A percentile compares a stretch with the other conserved stretches of the same genome.
phyloP scores from a whole-genome alignment of 1,284 basidiomycete species.

The Cryptococcus sp. region DNA sequence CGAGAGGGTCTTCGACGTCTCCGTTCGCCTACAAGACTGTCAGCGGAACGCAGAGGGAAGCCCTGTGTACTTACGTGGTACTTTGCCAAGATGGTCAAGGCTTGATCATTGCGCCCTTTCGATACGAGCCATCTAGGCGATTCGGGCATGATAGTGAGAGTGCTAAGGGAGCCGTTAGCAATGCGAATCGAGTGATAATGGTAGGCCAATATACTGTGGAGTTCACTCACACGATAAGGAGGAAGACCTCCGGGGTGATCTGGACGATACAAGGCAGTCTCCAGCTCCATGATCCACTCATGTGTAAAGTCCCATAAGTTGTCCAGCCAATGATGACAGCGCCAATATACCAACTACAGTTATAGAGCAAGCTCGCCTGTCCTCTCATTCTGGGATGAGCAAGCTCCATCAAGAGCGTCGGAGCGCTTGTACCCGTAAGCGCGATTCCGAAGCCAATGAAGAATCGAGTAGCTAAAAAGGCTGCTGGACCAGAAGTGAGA shows the following conservation, averaged over 20 bases:
- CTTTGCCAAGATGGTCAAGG: conserved; percentile 27
- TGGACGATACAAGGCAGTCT: conserved; percentile 20
- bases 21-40: conserved; percentile 18
- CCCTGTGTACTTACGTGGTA: conserved; percentile 13
- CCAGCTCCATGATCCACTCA: conserved; percentile 1
- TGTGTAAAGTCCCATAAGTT: conserved; percentile 19
- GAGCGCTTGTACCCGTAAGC: conserved; percentile 1
- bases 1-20: conserved; percentile 24
- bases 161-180: background rate
- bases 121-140: conserved; percentile 47
- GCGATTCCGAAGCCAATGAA: conserved; percentile 11
- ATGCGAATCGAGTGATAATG: background rate
- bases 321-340: conserved; percentile 18
- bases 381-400: conserved; percentile 14
- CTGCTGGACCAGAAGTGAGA: conserved; percentile 8
- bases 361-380: conserved; percentile 6
- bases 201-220: background rate
- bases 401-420: conserved; percentile 12
- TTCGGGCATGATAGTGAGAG: conserved; percentile 32
- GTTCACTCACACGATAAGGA: conserved; percentile 3
- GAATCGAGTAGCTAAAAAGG: conserved; percentile 9
- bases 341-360: conserved; percentile 15
- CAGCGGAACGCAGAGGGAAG: background rate
- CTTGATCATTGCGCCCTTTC: conserved; percentile 31
- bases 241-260: conserved; percentile 9